Evolutionary conservation across 441 rosid genomes (phyloP).

Genomic region (Macaranga tanarius): DNA sequence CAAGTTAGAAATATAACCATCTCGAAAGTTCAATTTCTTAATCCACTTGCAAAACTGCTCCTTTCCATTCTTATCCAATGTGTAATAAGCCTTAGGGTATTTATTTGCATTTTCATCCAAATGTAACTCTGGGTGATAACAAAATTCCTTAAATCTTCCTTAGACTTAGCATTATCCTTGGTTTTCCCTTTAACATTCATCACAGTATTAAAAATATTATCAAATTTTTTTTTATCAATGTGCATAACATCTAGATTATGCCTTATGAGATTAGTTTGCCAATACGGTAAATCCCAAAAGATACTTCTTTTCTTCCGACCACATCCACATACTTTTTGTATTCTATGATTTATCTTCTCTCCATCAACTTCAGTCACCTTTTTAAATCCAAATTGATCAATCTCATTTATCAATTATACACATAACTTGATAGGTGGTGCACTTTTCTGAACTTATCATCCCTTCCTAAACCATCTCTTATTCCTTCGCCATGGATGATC

Average conservation of each 20-base stretch:
- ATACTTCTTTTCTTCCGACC: neutral
- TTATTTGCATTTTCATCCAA: neutral
- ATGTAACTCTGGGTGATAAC: neutral
- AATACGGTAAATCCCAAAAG: neutral
- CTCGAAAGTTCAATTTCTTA: too few relatives aligned
- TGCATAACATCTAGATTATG: too few relatives aligned
- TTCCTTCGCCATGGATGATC: neutral
- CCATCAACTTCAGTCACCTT: neutral
- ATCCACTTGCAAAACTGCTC: too few relatives aligned
- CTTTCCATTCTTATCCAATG: too few relatives aligned
- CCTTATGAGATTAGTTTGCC: neutral
- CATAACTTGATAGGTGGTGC: neutral
- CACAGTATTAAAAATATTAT: too few relatives aligned
- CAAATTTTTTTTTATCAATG: too few relatives aligned
- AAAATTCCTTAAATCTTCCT: neutral
- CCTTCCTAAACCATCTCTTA: neutral
- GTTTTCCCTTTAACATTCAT: too few relatives aligned
- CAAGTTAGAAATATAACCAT: too few relatives aligned
- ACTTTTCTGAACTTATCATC: too few relatives aligned
- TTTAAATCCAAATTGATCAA: neutral
- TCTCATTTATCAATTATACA: too few relatives aligned
- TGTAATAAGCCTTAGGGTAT: too few relatives aligned
- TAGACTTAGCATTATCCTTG: neutral
- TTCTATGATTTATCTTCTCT: neutral
- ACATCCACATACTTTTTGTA: neutral